phyloP scores from a whole-genome alignment of 257 asterid genomes.

The Ilex aquifolium region DNA sequence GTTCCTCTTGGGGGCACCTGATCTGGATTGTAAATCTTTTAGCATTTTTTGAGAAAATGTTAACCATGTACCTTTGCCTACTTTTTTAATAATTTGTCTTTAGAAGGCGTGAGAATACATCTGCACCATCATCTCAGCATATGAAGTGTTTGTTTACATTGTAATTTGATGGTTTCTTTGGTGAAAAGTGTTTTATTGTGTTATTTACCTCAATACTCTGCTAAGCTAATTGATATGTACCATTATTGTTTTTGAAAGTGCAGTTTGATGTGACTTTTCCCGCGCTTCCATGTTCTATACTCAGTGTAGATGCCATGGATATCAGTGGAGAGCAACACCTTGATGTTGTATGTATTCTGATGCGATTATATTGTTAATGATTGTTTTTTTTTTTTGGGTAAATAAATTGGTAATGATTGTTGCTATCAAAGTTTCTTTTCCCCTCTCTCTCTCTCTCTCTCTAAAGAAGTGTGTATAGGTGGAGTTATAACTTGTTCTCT shows the following conservation, averaged over 20 bases:
- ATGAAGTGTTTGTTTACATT: too few species aligned
- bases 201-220: too few species aligned
- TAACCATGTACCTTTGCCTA: too few species aligned
- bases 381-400: background rate
- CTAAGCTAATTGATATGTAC: constrained; percentile 18
- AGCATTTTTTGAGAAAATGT: too few species aligned
- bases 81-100: too few species aligned
- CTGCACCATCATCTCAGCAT: too few species aligned
- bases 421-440: background rate
- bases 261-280: constrained; percentile 99
- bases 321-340: constrained; percentile 98
- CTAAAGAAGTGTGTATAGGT: background rate
- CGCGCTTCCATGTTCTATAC: constrained; percentile 85
- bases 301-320: constrained; percentile 98
- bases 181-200: too few species aligned
- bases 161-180: too few species aligned
- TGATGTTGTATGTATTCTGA: constrained; percentile 70
- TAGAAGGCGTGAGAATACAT: too few species aligned
- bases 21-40: too few species aligned
- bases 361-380: constrained; percentile 6
- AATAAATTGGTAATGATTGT: background rate
- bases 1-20: too few species aligned
- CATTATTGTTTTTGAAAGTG: constrained; percentile 35
- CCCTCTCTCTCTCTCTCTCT: background rate
- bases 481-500: background rate